Conservation (phyloP, 352 stramenopile genomes). For the Phytophthora lateralis region DNA sequence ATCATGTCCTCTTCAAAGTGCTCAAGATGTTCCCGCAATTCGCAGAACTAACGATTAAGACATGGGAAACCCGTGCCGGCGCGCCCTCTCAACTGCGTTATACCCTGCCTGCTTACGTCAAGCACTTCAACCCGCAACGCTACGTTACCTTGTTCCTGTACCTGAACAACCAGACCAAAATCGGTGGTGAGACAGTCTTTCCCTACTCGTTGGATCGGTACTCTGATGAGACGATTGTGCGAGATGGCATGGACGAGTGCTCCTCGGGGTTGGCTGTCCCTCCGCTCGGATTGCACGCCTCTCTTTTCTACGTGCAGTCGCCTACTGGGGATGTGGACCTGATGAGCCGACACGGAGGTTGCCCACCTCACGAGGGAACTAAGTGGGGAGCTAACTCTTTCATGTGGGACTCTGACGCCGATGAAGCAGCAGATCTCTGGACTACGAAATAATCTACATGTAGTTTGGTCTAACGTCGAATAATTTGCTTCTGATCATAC, state of each 20-base stretch:
- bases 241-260: conserved; percentile 80
- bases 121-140: conserved; percentile 91
- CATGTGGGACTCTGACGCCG: conserved; percentile 85
- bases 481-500: too few relatives aligned
- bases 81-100: conserved; percentile 47
- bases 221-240: conserved; percentile 70
- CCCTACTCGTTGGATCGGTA: conserved; percentile 80
- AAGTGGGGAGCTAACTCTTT: conserved; percentile 88
- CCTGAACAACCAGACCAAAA: conserved; percentile 94
- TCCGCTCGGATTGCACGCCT: conserved; percentile 69
- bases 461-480: neutral
- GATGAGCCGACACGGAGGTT: conserved; percentile 80
- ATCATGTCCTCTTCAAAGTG: conserved; percentile 67
- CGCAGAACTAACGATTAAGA: conserved; percentile 65
- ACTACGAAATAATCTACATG: conserved; percentile 65
- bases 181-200: conserved; percentile 98
- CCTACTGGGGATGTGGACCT: conserved; percentile 70
- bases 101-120: conserved; percentile 61
- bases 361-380: conserved; percentile 76
- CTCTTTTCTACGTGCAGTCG: conserved; percentile 86
- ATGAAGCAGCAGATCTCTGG: conserved; percentile 79
- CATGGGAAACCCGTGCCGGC: conserved; percentile 65
- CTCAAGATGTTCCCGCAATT: conserved; percentile 62
- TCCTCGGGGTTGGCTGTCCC: conserved; percentile 76
- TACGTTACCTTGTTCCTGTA: conserved; percentile 98